Evolutionary conservation across 345 rosid species (phyloP), one percentile per base, ranked within the genome.

Genomic region (Raphanus sativus): DNA sequence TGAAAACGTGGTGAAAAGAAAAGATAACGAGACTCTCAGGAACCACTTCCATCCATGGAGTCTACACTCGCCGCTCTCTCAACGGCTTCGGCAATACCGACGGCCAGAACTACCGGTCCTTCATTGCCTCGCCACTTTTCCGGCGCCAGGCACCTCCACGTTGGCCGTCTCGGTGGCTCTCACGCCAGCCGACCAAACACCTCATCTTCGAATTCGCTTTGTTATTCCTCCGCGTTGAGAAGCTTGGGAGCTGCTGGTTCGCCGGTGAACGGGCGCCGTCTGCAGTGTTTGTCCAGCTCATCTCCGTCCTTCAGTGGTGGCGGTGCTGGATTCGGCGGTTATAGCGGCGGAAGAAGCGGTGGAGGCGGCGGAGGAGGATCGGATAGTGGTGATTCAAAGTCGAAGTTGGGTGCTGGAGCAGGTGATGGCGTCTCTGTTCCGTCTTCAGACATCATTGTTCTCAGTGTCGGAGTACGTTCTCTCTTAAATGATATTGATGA

Each of bases 401-500:
- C 84, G 8, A 86, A 77, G 72, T 67, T 88, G 79, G 84, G 75
- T 21, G 85, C 85, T 4, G 25, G 59, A 52, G 59, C 25, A 52
- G 59, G 59, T 52, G 59, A 16, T 52, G 86, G 76, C 50, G 87
- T 80, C 54, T 77, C 93, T 2, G 67, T 83, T 1, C 73, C 84
- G 28, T 77, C 96, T 4, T 73, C 90, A 0, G 98, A 91, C 34
- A 90, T 95, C 9, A 92, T 95, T 33, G 75, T 95, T 55, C 97
- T 95, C n/a, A 93, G 88, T 79, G 98, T 95, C 71, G 91, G 94
- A 52, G 99, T 95, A 87, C 21, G 95, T 17, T 50, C 13, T 38
- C 45, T 45, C 52, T 45, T 5, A 10, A 33, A 10, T 70, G 8
- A 30, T 28, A 28, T 58, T 16, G 4, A 26, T 66, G 34, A 15